Base-by-base conservation (phyloP, 2,329 filamentous ascomycete genomes). In the Paecilomyces formosus region DNA sequence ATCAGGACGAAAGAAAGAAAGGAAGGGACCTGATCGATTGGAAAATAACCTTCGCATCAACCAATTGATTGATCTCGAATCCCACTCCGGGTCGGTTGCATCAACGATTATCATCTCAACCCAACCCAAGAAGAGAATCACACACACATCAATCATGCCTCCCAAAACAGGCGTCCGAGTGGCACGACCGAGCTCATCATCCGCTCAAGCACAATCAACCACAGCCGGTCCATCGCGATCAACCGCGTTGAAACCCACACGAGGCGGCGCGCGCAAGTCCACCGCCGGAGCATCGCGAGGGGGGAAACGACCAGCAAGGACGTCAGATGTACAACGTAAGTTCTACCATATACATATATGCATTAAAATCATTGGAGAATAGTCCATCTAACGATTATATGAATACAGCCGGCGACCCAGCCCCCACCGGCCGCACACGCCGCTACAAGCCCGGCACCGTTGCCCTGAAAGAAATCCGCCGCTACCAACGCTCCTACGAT, bases 381-480 rank as follows among this genome's bases (percentile, higher is more conserved):
- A 9, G 1, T 1, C 11, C 30, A 11, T 54, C 67, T 62, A 50
- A 18, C 3, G 11, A 28, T 18, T 13, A 31, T 26, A 24, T 33
- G n/a, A 24, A 13, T 8, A 35, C 63, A 91, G 88, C 88, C 66
- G 89, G 89, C 60, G 88, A 92, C 66, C 88, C 89, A 30, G 77
- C 89, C 53, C 88, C 88, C 1, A 78, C 82, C 59, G 81, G 81
- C 64, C 84, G 81, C 64, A 68, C 68, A 31, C 82, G 82, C 63
- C 83, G 89, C 64, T 92, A 90, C 70, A 83, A 80, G 58, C 89
- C 89, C 1, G 92, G 92, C 70, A 97, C 92, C 51, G 82, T 90
- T 65, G 93, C 94, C 57, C 82, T 97, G 57, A 88, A 89, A 76
- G 93, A 97, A 79, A 97, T 97, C 74, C 84, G 92, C 73, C 86